These are phyloP conservation scores for Purshia tridentata DNA, from an alignment of 306 rosid genomes.

Conservation along the genomic window DNA sequence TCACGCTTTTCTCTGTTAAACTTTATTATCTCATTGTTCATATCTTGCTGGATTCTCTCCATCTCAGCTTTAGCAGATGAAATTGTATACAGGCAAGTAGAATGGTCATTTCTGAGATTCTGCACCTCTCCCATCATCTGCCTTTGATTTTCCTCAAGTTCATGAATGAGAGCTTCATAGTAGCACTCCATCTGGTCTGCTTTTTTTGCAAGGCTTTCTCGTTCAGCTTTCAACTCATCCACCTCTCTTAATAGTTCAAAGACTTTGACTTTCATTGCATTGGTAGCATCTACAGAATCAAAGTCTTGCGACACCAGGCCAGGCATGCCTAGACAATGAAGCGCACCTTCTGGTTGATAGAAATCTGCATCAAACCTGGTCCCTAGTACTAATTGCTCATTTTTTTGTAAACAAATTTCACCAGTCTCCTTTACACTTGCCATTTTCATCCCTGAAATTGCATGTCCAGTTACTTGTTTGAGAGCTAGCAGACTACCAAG, in stretches of 20 bases:
- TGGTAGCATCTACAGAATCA: constrained; percentile 64
- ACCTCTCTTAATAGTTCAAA: constrained; percentile 81
- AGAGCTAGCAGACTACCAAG: constrained; percentile 59
- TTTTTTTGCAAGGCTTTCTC: constrained; percentile 74
- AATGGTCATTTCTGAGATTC: constrained; percentile 84
- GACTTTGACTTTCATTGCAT: constrained; percentile 63
- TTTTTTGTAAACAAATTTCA: constrained; percentile 45
- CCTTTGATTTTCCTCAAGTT: constrained; percentile 95
- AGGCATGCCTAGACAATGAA: constrained; percentile 54
- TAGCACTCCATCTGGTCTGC: constrained; percentile 99
- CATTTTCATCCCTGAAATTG: constrained; percentile 40
- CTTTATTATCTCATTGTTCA: constrained; percentile 64
- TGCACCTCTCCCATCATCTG: constrained; percentile 96
- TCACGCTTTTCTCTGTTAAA: constrained; percentile 70
- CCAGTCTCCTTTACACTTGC: constrained; percentile 39
- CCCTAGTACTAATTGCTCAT: constrained; percentile 56
- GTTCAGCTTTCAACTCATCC: constrained; percentile 80
- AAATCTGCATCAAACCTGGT: constrained; percentile 60
- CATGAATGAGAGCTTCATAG: constrained; percentile 96
- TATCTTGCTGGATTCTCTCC: constrained; percentile 70
- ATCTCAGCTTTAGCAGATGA: constrained; percentile 84
- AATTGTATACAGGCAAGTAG: constrained; percentile 79
- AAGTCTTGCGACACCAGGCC: constrained; percentile 56
- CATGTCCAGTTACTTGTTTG: constrained; percentile 63
- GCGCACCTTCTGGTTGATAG: constrained; percentile 58